phyloP scores from a whole-genome alignment of 1,284 basidiomycete species.

The Rugosomyces carneus region DNA sequence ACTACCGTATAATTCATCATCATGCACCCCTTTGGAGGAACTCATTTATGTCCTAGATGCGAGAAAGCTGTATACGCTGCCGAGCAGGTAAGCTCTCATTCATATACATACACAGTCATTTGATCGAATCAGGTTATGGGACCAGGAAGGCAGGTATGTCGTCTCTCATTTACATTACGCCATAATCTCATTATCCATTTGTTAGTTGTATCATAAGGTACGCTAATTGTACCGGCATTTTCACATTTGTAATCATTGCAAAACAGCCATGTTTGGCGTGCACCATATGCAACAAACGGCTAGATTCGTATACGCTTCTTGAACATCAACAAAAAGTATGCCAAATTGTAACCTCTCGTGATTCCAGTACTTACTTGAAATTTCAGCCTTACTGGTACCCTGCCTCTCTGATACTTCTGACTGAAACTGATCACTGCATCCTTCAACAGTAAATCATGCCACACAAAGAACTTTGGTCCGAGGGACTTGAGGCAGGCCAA shows the following conservation, averaged over 20 bases:
- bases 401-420: not conserved
- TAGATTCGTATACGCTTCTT: constrained; percentile 66
- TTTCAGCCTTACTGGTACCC: constrained; percentile 60
- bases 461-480: constrained; percentile 66
- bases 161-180: constrained; percentile 7
- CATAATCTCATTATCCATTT: constrained; percentile 2
- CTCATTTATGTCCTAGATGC: constrained; percentile 61
- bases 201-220: constrained; percentile 74
- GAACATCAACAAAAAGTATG: constrained; percentile 72
- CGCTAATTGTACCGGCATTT: not conserved
- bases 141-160: constrained; percentile 67
- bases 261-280: constrained; percentile 66
- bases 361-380: constrained; percentile 10
- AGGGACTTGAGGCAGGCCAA: constrained; percentile 70
- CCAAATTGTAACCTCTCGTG: constrained; percentile 8
- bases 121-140: constrained; percentile 56
- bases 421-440: constrained; percentile 7
- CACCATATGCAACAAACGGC: constrained; percentile 60
- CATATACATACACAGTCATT: constrained; percentile 7
- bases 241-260: not conserved
- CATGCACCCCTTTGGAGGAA: constrained; percentile 66
- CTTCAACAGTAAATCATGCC: constrained; percentile 59
- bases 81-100: constrained; percentile 55
- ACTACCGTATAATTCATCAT: not conserved
- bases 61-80: constrained; percentile 70